phyloP scores from a whole-genome alignment of 768 basidiomycete species.

The Melanogaster broomeanus region DNA sequence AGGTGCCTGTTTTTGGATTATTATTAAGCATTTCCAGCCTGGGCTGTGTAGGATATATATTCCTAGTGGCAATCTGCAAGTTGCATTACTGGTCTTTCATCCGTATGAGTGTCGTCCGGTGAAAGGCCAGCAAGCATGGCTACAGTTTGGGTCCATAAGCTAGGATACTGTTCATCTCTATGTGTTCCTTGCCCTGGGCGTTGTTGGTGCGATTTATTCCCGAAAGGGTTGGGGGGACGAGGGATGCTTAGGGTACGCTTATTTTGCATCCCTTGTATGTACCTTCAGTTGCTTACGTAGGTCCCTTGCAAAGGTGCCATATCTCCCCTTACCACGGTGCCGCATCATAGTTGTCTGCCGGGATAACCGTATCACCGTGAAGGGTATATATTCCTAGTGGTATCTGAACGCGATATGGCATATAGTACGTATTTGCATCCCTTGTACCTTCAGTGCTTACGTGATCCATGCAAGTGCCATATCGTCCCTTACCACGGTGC shows the following conservation, averaged over 20 bases:
- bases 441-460: slow-evolving; percentile 2
- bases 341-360: not conserved
- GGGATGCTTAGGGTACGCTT: slow-evolving; percentile 77
- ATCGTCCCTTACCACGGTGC: slow-evolving; percentile 52
- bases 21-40: no score
- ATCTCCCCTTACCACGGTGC: slow-evolving; percentile 52
- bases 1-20: no score
- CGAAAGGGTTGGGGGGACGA: slow-evolving; percentile 81
- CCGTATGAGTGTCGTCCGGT: no score
- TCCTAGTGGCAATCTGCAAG: not conserved
- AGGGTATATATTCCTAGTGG: no score
- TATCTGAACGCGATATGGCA: slow-evolving; percentile 61
- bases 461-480: slow-evolving; percentile 42
- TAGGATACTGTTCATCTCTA: slow-evolving; percentile 16
- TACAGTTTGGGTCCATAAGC: slow-evolving; percentile 22
- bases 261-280: not conserved
- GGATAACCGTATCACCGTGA: no score
- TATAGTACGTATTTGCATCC: slow-evolving; percentile 59
- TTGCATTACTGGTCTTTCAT: no score
- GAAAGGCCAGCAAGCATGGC: not conserved
- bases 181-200: slow-evolving; percentile 1
- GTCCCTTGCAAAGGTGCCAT: slow-evolving; percentile 50
- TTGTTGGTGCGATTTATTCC: slow-evolving; percentile 64
- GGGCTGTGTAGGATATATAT: no score
- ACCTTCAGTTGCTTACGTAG: slow-evolving; percentile 4